A percentile compares a stretch with the other conserved stretches of the same genome.
Conservation (phyloP, 352 stramenopile genomes). For the Pythium utonaiense region DNA sequence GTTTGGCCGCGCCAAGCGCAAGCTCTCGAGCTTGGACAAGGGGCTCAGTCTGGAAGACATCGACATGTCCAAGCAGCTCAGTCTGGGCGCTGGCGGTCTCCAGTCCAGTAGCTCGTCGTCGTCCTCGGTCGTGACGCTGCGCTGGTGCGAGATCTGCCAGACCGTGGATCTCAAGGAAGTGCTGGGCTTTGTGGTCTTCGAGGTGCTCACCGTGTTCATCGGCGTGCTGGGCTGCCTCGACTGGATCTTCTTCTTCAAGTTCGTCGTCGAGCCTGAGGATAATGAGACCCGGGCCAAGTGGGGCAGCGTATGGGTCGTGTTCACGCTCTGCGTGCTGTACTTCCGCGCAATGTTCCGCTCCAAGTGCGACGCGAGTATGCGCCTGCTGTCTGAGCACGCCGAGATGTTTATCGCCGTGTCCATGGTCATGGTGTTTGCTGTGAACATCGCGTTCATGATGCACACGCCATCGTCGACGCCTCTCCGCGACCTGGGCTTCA, state of each 20-base stretch:
- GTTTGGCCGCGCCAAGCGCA: constrained; percentile 12
- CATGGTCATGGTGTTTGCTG: constrained; percentile 36
- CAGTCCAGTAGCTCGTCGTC: neutral
- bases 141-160: constrained; percentile 13
- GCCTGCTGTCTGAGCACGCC: constrained; percentile 24
- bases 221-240: constrained; percentile 24
- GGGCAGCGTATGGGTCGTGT: constrained; percentile 20
- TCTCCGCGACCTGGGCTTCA: constrained; percentile 45
- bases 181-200: constrained; percentile 25
- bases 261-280: constrained; percentile 25
- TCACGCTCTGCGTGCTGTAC: constrained; percentile 15
- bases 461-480: constrained; percentile 31
- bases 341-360: constrained; percentile 15
- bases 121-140: neutral
- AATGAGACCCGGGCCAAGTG: constrained; percentile 9
- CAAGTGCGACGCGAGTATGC: constrained; percentile 18
- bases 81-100: neutral
- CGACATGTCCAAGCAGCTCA: constrained; percentile 10
- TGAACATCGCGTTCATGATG: constrained; percentile 42
- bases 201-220: constrained; percentile 23
- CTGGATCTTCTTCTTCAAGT: constrained; percentile 32
- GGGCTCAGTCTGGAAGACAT: constrained; percentile 4
- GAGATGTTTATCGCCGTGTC: constrained; percentile 34
- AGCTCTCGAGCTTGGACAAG: constrained; percentile 8
- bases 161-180: constrained; percentile 23